Evolutionary conservation across 345 rosid genomes (phyloP).

Genomic region (Syzygium jambos): DNA sequence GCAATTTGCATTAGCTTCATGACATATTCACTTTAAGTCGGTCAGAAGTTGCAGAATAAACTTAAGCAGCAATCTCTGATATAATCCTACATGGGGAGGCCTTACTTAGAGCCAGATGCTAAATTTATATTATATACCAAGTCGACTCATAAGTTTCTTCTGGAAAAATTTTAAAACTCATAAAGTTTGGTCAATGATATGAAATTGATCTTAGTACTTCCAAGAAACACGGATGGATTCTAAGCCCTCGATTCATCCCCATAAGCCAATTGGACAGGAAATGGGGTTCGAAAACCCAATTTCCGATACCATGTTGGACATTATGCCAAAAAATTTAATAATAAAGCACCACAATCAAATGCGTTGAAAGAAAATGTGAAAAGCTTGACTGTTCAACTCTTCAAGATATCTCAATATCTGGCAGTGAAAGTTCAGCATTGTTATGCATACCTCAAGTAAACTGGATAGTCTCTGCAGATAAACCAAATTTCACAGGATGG

Average conservation of each 20-base stretch:
- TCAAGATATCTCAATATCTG: background rate
- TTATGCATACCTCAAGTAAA: constrained; percentile 30
- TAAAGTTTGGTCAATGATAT: background rate
- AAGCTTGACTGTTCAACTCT: background rate
- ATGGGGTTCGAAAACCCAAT: background rate
- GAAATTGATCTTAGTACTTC: background rate
- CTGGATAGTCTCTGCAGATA: constrained; percentile 35
- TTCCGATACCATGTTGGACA: background rate
- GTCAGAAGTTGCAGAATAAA: background rate
- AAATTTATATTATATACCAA: background rate
- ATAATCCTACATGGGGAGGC: background rate
- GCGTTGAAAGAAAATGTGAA: background rate
- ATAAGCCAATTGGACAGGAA: background rate
- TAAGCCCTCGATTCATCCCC: background rate
- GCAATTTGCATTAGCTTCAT: background rate
- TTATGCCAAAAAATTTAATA: background rate
- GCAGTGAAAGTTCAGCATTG: background rate
- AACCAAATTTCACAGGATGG: constrained; percentile 51
- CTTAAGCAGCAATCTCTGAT: background rate
- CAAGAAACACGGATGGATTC: background rate
- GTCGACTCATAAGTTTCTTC: background rate
- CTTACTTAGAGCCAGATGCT: background rate
- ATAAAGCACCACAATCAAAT: background rate
- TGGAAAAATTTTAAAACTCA: background rate
- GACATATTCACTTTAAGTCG: background rate